phyloP scores from a whole-genome alignment of 2,329 filamentous ascomycete species.

The Thelonectria rubi region DNA sequence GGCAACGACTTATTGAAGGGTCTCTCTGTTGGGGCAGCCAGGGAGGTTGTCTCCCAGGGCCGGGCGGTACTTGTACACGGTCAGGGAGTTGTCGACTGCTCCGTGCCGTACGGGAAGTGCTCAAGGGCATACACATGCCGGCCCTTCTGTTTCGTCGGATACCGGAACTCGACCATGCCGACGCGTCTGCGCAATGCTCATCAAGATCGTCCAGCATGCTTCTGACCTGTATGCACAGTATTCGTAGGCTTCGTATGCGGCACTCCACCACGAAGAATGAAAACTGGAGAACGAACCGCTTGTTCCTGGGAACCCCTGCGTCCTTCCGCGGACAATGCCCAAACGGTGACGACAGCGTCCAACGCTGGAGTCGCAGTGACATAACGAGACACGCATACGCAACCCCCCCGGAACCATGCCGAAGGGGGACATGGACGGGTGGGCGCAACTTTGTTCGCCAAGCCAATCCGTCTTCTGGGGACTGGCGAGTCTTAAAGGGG shows the following conservation, averaged over 20 bases:
- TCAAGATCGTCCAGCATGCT: too few relatives aligned
- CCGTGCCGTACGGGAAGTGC: too few relatives aligned
- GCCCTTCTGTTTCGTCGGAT: slow-evolving; percentile 1
- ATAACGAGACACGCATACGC: background rate
- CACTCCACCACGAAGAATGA: slow-evolving; percentile 8
- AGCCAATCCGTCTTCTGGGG: background rate
- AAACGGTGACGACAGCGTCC: slow-evolving; percentile 19
- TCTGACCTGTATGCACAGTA: too few relatives aligned
- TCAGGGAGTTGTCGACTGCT: too few relatives aligned
- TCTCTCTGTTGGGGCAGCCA: background rate
- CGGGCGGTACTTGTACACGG: too few relatives aligned
- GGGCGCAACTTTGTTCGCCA: background rate
- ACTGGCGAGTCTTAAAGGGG: slow-evolving; percentile 18
- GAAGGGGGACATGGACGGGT: background rate
- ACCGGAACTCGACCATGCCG: slow-evolving; percentile 9
- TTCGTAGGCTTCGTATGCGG: slow-evolving; percentile 12
- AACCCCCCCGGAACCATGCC: background rate
- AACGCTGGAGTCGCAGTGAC: slow-evolving; percentile 22
- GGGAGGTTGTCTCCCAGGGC: background rate
- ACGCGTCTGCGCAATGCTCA: background rate
- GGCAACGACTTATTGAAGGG: background rate
- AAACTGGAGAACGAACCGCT: slow-evolving; percentile 11
- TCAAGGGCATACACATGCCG: background rate
- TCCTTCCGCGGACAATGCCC: background rate
- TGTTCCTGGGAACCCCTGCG: slow-evolving; percentile 12